Evolutionary conservation across 2,329 filamentous ascomycete species (phyloP).

Genomic region (Fusarium buxicola): DNA sequence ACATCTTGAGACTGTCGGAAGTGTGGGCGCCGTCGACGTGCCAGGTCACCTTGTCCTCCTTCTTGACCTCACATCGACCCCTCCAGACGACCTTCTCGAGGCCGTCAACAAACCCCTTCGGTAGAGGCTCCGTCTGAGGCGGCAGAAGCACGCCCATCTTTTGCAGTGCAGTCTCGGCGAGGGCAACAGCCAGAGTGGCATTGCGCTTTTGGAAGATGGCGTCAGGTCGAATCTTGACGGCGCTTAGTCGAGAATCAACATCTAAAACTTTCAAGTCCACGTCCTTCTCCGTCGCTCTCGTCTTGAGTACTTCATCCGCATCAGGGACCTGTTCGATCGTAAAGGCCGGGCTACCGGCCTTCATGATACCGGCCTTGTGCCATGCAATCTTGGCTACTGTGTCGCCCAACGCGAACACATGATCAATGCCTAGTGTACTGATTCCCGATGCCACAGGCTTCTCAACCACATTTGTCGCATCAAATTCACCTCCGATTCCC

Average conservation of each 20-base stretch:
- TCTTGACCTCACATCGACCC: slow-evolving; percentile 78
- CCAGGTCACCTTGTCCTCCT: slow-evolving; percentile 74
- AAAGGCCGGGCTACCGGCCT: slow-evolving; percentile 67
- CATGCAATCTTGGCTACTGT: slow-evolving; percentile 76
- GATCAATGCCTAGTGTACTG: slow-evolving; percentile 76
- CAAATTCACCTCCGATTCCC: slow-evolving; percentile 75
- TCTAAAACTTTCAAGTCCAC: slow-evolving; percentile 61
- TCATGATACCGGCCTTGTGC: slow-evolving; percentile 81
- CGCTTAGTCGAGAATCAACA: slow-evolving; percentile 58
- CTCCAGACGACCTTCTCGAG: slow-evolving; percentile 81
- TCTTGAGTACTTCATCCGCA: slow-evolving; percentile 58
- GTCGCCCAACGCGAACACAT: slow-evolving; percentile 70
- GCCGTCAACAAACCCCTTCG: slow-evolving; percentile 75
- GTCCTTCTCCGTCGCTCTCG: slow-evolving; percentile 64
- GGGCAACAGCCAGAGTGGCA: slow-evolving; percentile 62
- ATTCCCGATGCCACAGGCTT: slow-evolving; percentile 70
- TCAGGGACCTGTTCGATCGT: slow-evolving; percentile 64
- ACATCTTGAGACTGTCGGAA: slow-evolving; percentile 85
- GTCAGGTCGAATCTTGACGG: slow-evolving; percentile 62
- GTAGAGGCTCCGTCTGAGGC: slow-evolving; percentile 55
- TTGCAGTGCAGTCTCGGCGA: slow-evolving; percentile 62
- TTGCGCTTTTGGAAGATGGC: slow-evolving; percentile 71
- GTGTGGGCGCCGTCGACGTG: slow-evolving; percentile 96
- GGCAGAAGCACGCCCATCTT: slow-evolving; percentile 55
- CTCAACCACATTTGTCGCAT: slow-evolving; percentile 75